phyloP scores from a whole-genome alignment of 805 yeast genomes.

The Pichia thaimueangensis region DNA sequence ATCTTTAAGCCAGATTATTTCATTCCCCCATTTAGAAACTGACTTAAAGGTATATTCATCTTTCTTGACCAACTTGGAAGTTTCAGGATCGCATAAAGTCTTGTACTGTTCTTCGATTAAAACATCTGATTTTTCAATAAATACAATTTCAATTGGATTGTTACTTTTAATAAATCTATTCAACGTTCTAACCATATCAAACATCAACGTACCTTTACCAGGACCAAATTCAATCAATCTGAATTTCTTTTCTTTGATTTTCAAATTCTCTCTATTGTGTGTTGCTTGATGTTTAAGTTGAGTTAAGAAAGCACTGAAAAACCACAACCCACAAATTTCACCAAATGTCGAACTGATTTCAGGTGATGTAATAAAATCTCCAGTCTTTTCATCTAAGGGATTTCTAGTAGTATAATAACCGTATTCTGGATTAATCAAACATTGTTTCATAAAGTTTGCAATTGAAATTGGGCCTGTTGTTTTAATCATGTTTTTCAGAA shows the following conservation, averaged over 20 bases:
- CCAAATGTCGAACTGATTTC: conserved; percentile 86
- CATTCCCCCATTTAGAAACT: conserved; percentile 44
- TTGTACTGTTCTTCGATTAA: conserved; percentile 52
- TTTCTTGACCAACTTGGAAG: conserved; percentile 13
- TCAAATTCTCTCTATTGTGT: conserved; percentile 16
- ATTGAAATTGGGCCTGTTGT: conserved; percentile 74
- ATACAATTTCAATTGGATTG: conserved; percentile 38
- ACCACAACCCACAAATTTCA: conserved; percentile 76
- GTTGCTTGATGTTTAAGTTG: conserved; percentile 44
- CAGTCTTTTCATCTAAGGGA: conserved; percentile 45
- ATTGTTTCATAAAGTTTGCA: conserved; percentile 72
- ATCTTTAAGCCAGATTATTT: conserved; percentile 48
- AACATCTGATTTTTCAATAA: conserved; percentile 69
- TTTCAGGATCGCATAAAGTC: conserved; percentile 36
- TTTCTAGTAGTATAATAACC: conserved; percentile 78
- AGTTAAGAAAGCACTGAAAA: conserved; percentile 47
- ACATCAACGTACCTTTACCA: conserved; percentile 74
- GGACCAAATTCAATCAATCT: conserved; percentile 77
- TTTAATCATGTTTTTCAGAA: conserved; percentile 45
- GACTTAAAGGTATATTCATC: conserved; percentile 34
- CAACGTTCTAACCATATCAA: conserved; percentile 50
- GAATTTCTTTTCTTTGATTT: conserved; percentile 29
- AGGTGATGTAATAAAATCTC: conserved; percentile 82
- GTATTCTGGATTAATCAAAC: conserved; percentile 66
- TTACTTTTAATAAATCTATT: conserved; percentile 32